A percentile compares a stretch with the other conserved stretches of the same genome.
These are phyloP conservation scores for Aureobasidium sp. DNA, from an alignment of 2,329 filamentous ascomycete genomes.

Conservation along the genomic window DNA sequence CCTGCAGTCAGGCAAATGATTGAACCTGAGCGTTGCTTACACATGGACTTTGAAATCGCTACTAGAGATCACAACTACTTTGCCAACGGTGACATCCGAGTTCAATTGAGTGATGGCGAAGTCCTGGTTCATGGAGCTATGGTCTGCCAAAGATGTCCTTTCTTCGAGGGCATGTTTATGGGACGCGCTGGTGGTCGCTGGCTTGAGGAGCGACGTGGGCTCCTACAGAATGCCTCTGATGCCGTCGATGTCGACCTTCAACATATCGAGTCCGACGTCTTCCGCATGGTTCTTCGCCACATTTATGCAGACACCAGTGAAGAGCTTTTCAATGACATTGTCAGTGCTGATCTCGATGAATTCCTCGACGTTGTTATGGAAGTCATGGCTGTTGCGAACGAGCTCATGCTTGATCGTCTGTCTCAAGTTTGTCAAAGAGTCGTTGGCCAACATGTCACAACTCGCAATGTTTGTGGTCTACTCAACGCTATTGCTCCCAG, in stretches of 20 bases:
- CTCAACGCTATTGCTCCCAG: conserved; percentile 90
- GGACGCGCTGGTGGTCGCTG: conserved; percentile 89
- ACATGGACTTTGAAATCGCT: conserved; percentile 75
- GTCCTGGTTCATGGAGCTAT: conserved; percentile 80
- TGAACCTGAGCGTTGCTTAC: conserved; percentile 68
- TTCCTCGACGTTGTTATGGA: conserved; percentile 93
- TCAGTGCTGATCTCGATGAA: conserved; percentile 77
- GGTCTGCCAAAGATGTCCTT: conserved; percentile 86
- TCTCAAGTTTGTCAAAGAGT: conserved; percentile 90
- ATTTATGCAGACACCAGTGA: conserved; percentile 86
- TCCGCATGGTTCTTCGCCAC: conserved; percentile 81
- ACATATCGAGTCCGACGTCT: conserved; percentile 78
- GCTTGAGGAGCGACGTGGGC: conserved; percentile 75
- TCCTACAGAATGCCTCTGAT: conserved; percentile 47
- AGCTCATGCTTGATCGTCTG: conserved; percentile 93
- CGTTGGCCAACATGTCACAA: conserved; percentile 85
- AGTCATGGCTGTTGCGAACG: conserved; percentile 90
- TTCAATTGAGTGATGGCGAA: conserved; percentile 79
- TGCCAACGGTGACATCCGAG: conserved; percentile 78
- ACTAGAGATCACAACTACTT: conserved; percentile 77
- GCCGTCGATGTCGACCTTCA: conserved; percentile 80
- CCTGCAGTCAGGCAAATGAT: conserved; percentile 80
- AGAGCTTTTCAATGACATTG: conserved; percentile 83
- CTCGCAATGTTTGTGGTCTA: conserved; percentile 85
- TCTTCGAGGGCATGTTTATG: conserved; percentile 90